Conservation (phyloP, 148 eudicot genomes). For the Arbutus unedo region DNA sequence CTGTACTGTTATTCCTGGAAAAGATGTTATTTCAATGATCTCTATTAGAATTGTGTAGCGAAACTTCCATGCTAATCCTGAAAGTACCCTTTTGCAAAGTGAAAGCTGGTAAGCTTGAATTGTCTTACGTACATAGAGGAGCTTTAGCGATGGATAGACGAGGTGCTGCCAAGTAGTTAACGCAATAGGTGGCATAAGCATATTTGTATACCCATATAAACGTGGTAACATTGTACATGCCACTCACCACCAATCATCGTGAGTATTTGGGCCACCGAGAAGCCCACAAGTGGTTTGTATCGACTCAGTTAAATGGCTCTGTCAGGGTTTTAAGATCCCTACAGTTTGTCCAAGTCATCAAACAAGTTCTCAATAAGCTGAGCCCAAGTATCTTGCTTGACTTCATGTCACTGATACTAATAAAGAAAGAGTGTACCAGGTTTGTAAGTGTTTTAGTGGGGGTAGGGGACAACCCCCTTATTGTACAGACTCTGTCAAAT, state of each 20-base stretch:
- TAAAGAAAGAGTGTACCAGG: background rate
- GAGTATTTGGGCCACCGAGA: background rate
- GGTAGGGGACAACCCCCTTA: background rate
- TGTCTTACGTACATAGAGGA: background rate
- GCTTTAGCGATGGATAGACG: background rate
- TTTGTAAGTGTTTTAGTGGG: background rate
- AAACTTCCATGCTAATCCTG: background rate
- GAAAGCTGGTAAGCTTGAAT: background rate
- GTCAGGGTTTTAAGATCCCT: background rate
- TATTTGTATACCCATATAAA: background rate
- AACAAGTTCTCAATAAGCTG: background rate
- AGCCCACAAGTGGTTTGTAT: background rate
- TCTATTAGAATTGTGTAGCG: background rate
- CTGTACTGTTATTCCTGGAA: background rate
- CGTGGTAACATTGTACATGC: background rate
- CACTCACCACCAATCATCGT: background rate
- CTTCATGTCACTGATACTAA: background rate
- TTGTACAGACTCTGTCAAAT: background rate
- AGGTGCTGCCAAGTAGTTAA: background rate
- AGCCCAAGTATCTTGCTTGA: background rate
- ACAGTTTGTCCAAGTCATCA: background rate
- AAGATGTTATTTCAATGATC: background rate
- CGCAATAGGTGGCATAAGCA: background rate
- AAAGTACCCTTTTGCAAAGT: background rate
- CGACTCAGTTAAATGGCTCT: background rate